Percentiles rank a stretch among this genome's conserved stretches.
Conservation (phyloP, 1,139 yeast genomes). For the Geotrichum candidum region DNA sequence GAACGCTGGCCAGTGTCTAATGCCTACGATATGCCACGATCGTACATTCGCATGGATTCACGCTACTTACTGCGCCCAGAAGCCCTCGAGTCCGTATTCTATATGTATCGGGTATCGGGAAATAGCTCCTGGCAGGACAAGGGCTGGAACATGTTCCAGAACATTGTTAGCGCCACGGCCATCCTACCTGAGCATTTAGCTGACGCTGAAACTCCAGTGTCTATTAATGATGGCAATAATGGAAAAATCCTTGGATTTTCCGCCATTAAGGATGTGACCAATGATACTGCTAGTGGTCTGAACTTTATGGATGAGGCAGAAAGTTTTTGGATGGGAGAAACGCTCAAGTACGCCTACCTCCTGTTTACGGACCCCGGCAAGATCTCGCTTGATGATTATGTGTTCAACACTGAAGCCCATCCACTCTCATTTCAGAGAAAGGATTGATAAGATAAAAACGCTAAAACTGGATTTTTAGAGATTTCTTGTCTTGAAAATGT, state of each 20-base stretch:
- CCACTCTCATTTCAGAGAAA: constrained; percentile 45
- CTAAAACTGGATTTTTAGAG: neutral
- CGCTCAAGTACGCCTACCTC: constrained; percentile 67
- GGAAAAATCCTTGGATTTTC: constrained; percentile 41
- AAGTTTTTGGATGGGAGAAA: constrained; percentile 76
- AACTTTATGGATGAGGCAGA: constrained; percentile 46
- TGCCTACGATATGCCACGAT: constrained; percentile 35
- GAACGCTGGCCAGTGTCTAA: constrained; percentile 31
- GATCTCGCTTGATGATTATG: constrained; percentile 61
- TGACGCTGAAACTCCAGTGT: neutral
- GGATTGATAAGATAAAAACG: neutral
- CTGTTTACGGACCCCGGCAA: constrained; percentile 57
- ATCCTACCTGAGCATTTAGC: constrained; percentile 6
- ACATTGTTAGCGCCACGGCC: constrained; percentile 36
- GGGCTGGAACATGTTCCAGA: constrained; percentile 62
- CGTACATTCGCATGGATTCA: constrained; percentile 38
- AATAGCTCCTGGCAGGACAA: constrained; percentile 61
- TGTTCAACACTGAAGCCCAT: constrained; percentile 77
- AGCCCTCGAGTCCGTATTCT: constrained; percentile 68
- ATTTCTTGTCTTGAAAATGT: neutral
- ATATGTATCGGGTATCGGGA: constrained; percentile 69
- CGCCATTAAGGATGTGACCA: constrained; percentile 50
- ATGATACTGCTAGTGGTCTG: constrained; percentile 19
- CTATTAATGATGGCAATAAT: constrained; percentile 32
- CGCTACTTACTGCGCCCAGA: constrained; percentile 65